Base-by-base conservation (phyloP, 208 protist genomes). In the Leishmania major region DNA sequence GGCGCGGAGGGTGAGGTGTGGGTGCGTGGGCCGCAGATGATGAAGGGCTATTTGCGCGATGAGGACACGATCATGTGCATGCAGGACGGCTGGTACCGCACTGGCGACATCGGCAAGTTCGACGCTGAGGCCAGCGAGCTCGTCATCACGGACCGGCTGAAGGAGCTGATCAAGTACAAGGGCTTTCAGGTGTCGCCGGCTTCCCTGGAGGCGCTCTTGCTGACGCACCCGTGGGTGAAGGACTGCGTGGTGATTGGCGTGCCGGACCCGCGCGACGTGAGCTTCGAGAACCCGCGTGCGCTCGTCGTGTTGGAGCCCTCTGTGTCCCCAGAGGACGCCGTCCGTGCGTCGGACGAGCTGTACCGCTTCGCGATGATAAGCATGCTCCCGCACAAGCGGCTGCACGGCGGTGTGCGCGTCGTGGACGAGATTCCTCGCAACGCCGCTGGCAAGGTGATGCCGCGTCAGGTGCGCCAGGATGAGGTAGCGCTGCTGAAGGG, bases 81-180 rank as follows among this genome's bases (percentile, higher is more conserved):
- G 37, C 81, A 87, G 51, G 91, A 94, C 59, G 91, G 89, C n/a
- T 96, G 84, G 82, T 83, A 91, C 64, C 89, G 87, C 71, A 97
- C 93, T 35, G 93, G 94, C 66, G 94, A 97, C 75, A 94, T 97
- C 75, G 92, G 88, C 45, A 75, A 84, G 43, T 3, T 11, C n/a
- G n/a, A 77, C 89, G 31, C 90, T 96, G 62, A 82, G 22, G 89
- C 82, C 5, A 78, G 84, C 47, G 78, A 92, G 43, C 70, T 91
- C 31, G 80, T 86, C 71, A 93, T 96, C 77, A 85, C 84, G 43
- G 94, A 96, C 80, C 89, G 96, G 72, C 75, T 94, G 62, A 98
- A 98, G 85, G 95, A 98, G 79, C 84, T 98, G 40, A 98, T 98
- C 79, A 98, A 98, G 87, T 92, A 88, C 86, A 98, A 98, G 85